phyloP scores from a whole-genome alignment of 164 flowering plant species.

The Annona cherimola region DNA sequence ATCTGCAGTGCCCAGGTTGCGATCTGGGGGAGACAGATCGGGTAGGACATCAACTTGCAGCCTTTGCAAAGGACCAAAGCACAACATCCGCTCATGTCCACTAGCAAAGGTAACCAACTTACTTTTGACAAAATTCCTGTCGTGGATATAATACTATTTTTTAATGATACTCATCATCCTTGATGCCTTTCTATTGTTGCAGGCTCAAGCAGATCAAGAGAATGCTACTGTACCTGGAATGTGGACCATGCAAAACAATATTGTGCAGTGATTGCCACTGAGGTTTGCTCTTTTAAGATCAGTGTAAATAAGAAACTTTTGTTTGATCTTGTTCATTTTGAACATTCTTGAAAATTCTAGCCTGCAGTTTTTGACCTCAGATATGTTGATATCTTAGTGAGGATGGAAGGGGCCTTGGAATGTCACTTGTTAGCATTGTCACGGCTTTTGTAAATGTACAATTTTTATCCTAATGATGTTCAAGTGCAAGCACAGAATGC shows the following conservation, averaged over 20 bases:
- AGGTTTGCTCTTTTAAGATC: conserved; percentile 3
- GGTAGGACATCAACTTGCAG: conserved; percentile 1
- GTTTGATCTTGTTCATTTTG: conserved; percentile 1
- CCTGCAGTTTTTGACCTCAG: neutral
- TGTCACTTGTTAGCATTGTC: neutral
- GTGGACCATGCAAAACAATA: neutral
- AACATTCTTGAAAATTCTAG: neutral
- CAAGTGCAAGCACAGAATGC: neutral
- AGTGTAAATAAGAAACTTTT: neutral
- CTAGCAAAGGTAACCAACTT: neutral
- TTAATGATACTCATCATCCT: neutral
- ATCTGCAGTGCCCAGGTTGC: neutral
- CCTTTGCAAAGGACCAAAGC: conserved; percentile 8
- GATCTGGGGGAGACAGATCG: neutral
- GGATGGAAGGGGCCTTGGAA: neutral
- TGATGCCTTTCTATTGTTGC: neutral
- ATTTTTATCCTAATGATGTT: neutral
- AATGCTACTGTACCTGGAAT: neutral
- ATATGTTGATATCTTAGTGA: neutral
- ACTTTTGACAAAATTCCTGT: neutral
- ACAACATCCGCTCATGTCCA: conserved; percentile 6
- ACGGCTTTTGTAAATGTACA: neutral
- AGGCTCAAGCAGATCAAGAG: conserved; percentile 1
- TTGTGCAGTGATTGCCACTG: neutral
- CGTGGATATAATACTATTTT: neutral